Evolutionary conservation across 129 eudicot genomes (phyloP).

Genomic region (Saposhnikovia divaricata): DNA sequence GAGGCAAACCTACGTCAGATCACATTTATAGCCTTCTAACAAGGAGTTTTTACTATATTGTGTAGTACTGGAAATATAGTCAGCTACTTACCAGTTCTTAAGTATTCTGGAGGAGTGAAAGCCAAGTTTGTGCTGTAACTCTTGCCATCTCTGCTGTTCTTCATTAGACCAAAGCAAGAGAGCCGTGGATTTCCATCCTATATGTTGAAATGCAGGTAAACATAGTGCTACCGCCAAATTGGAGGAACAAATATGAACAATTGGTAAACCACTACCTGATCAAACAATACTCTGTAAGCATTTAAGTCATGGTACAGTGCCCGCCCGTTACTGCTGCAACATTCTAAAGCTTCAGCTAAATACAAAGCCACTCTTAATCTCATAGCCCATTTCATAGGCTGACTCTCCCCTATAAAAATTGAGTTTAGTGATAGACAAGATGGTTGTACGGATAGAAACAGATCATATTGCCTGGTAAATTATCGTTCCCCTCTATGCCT

Average conservation of each 20-base stretch:
- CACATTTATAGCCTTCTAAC: background rate
- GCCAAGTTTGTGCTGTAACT: slow-evolving; percentile 90
- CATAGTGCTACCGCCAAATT: background rate
- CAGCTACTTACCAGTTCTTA: slow-evolving; percentile 57
- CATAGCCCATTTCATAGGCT: slow-evolving; percentile 88
- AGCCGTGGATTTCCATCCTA: slow-evolving; percentile 84
- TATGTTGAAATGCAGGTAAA: slow-evolving; percentile 4
- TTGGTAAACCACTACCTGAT: slow-evolving; percentile 39
- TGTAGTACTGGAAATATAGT: background rate
- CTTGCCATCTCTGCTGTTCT: slow-evolving; percentile 86
- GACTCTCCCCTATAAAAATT: slow-evolving; percentile 61
- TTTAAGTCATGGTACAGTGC: slow-evolving; percentile 77
- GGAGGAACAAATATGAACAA: background rate
- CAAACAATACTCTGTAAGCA: slow-evolving; percentile 89
- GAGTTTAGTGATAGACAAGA: background rate
- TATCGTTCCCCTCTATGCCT: background rate
- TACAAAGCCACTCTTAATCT: slow-evolving; percentile 78
- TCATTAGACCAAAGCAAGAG: slow-evolving; percentile 90
- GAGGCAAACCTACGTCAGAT: background rate
- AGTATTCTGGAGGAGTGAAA: slow-evolving; percentile 87
- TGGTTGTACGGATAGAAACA: background rate
- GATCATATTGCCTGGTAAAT: background rate
- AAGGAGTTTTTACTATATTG: background rate
- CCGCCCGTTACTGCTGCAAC: slow-evolving; percentile 70
- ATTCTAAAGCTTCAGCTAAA: slow-evolving; percentile 82